Percentiles rank a stretch among this genome's conserved stretches.
Evolutionary conservation across 192 early-diverging fungal species (phyloP).

Genomic region (Borealophlyctis nickersoniae): DNA sequence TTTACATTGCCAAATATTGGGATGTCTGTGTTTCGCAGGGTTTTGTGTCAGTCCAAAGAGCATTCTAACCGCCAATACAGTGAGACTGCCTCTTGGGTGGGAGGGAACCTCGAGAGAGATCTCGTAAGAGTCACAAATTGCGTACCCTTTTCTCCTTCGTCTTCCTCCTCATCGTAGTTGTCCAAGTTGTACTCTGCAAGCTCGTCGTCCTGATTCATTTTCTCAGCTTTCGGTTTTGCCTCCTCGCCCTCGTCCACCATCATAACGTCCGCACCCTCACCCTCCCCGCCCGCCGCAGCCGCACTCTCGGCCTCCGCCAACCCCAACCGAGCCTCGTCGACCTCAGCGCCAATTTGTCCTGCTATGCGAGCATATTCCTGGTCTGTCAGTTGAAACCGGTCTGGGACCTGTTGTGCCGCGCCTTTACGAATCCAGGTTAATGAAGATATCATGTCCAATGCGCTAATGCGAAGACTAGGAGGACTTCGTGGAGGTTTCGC

Average conservation of each 20-base stretch:
- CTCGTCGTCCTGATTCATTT: slow-evolving; percentile 21
- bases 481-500: too few relatives aligned
- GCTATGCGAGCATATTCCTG: slow-evolving; percentile 83
- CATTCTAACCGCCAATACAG: too few relatives aligned
- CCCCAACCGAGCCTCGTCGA: slow-evolving; percentile 42
- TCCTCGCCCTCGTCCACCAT: slow-evolving; percentile 31
- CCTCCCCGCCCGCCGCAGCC: slow-evolving; percentile 6
- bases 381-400: slow-evolving; percentile 79
- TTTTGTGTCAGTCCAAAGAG: not conserved
- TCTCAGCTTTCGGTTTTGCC: slow-evolving; percentile 6
- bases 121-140: slow-evolving; percentile 6
- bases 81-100: too few relatives aligned
- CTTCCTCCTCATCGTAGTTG: slow-evolving; percentile 76
- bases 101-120: too few relatives aligned
- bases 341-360: slow-evolving; percentile 54
- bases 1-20: slow-evolving; percentile 83
- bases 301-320: slow-evolving; percentile 44
- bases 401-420: slow-evolving; percentile 77
- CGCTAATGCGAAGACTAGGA: too few relatives aligned
- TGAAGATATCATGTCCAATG: slow-evolving; percentile 92
- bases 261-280: slow-evolving; percentile 27
- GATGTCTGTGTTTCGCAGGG: slow-evolving; percentile 26
- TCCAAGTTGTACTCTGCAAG: slow-evolving; percentile 78
- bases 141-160: slow-evolving; percentile 16
- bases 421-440: slow-evolving; percentile 92